Base-by-base conservation (phyloP, 371 early-diverging fungal genomes). In the Vittaforma corneae region DNA sequence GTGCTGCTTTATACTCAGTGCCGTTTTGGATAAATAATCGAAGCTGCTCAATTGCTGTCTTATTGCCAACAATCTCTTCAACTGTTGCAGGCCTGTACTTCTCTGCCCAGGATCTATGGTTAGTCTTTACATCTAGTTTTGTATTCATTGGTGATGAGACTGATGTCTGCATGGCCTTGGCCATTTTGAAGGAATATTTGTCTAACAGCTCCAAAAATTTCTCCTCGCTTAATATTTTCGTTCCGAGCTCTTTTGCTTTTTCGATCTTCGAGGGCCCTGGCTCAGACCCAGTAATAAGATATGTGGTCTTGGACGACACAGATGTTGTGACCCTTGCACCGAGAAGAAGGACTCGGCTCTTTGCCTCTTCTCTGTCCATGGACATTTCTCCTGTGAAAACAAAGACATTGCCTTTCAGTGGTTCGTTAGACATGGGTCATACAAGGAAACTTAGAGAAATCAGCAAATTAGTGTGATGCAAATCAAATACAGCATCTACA, bases 11-110 rank as follows among this genome's bases (percentile, higher is more conserved):
- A 6, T 38, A 24, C 18, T 51, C n/a, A 54, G 76, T 53, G 72
- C 79, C 18, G 51, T 64, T 71, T 51, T 75, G 58, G 4, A 97
- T 82, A 88, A 88, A 94, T 32, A 70, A 76, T 18, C 82, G 69
- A 16, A 97, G 76, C 20, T 78, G 78, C 62, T 85, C 74, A n/a
- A 91, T 79, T 6, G 73, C 71, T 18, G 75, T 73, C 66, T 86
- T 86, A 79, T 99, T 94, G 4, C 97, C 99, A 67, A 91, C 82
- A 24, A 99, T 77, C 1, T 99, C 94, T 18, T 82, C 76, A 24
- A 85, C 76, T 5, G 71, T 76, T 50, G 75, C 82, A 0, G 99
- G 99, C 69, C 84, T 84, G 78, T 94, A 94, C 74, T 93, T 96
- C 34, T 90, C 93, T 0, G 89, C 87, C 99, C 97, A 99, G 24